phyloP scores from a whole-genome alignment of 371 early-diverging fungal species.

The Gilbertella persicaria region DNA sequence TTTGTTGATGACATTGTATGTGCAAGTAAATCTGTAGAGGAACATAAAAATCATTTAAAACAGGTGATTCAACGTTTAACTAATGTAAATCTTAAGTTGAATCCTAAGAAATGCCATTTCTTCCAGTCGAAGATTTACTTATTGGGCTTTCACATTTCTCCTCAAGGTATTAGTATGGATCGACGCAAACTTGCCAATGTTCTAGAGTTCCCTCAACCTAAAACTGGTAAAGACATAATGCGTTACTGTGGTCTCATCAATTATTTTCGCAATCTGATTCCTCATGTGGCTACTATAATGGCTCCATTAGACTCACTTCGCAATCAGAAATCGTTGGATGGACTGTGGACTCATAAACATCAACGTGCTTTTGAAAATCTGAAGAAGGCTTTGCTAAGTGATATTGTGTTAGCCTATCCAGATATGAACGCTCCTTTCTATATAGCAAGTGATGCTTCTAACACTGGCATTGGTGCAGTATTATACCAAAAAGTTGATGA shows the following conservation, averaged over 20 bases:
- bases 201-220: conserved; percentile 8
- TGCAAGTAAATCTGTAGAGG: not conserved
- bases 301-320: conserved; percentile 24
- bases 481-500: conserved; percentile 6
- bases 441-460: conserved; percentile 40
- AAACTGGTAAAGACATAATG: conserved; percentile 16
- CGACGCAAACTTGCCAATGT: conserved; percentile 21
- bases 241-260: conserved; percentile 21
- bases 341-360: not conserved
- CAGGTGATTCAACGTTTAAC: conserved; percentile 17
- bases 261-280: conserved; percentile 23
- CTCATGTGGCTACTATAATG: conserved; percentile 7
- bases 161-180: conserved; percentile 12
- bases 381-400: not conserved
- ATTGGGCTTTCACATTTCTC: conserved; percentile 15
- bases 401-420: conserved; percentile 6
- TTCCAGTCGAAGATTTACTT: conserved; percentile 4
- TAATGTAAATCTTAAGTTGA: conserved; percentile 17
- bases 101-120: conserved; percentile 18
- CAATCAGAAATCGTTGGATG: not conserved
- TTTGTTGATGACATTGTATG: conserved; percentile 20
- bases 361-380: not conserved
- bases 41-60: conserved; percentile 7
- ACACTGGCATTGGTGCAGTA: conserved; percentile 29
- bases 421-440: conserved; percentile 25